A percentile compares a stretch with the other conserved stretches of the same genome.
phyloP scores from a whole-genome alignment of 805 yeast species.

The Candida orba region DNA sequence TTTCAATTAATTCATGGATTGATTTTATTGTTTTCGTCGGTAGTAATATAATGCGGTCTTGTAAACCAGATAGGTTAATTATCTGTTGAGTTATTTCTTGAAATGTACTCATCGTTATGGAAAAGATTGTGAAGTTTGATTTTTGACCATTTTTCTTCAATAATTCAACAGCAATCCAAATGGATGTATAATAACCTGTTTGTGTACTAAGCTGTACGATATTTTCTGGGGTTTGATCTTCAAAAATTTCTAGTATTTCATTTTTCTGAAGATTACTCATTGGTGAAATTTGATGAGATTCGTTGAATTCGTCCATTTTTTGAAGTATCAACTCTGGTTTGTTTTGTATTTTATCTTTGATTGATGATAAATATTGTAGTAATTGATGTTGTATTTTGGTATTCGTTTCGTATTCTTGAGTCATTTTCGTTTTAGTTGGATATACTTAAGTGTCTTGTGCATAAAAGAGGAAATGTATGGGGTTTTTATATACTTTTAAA shows the following conservation, averaged over 20 bases:
- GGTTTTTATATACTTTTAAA: neutral
- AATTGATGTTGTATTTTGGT: neutral
- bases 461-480: too few relatives aligned
- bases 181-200: constrained; percentile 12
- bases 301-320: constrained; percentile 11
- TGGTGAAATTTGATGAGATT: neutral
- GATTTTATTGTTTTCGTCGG: constrained; percentile 12
- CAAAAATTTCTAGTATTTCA: constrained; percentile 4
- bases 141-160: constrained; percentile 3
- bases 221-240: constrained; percentile 9
- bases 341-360: constrained; percentile 6
- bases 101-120: constrained; percentile 11
- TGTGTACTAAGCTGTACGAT: constrained; percentile 19
- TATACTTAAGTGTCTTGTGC: neutral
- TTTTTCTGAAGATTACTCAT: constrained; percentile 9
- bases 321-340: constrained; percentile 13
- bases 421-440: neutral
- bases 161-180: constrained; percentile 14
- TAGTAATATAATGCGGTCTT: constrained; percentile 10
- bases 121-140: constrained; percentile 11
- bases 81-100: constrained; percentile 9
- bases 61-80: constrained; percentile 16
- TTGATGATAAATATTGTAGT: constrained; percentile 4
- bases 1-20: constrained; percentile 5
- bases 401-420: neutral